Evolutionary conservation across 495 filamentous ascomycete species (phyloP).

Genomic region (Podospora appendiculata): DNA sequence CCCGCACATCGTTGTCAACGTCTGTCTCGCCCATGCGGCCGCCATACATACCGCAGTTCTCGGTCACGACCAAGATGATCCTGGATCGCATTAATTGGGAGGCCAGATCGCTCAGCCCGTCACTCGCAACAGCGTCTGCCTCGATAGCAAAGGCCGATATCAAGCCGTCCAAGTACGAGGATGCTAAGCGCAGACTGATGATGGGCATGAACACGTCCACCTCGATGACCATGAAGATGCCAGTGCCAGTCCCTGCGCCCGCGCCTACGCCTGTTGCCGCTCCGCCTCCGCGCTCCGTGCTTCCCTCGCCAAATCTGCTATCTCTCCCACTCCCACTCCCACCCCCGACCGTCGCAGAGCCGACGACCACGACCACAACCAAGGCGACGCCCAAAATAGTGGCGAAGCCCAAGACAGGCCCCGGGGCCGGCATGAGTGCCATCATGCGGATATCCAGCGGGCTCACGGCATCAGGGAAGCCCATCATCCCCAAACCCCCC

Average conservation of each 20-base stretch:
- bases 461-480: constrained; percentile 11
- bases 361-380: neutral
- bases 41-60: constrained; percentile 45
- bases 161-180: constrained; percentile 34
- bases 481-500: constrained; percentile 2
- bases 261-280: neutral
- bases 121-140: constrained; percentile 24
- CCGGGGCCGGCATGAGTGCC: constrained; percentile 15
- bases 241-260: neutral
- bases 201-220: constrained; percentile 41
- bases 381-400: no score
- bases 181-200: constrained; percentile 39
- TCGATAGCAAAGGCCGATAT: constrained; percentile 20
- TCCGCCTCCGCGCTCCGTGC: neutral
- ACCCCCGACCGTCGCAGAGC: neutral
- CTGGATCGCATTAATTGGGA: constrained; percentile 44
- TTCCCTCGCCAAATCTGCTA: neutral
- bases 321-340: neutral
- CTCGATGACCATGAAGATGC: constrained; percentile 37
- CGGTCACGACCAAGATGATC: constrained; percentile 49
- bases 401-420: neutral
- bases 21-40: constrained; percentile 18
- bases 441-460: constrained; percentile 23
- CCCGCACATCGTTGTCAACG: constrained; percentile 3
- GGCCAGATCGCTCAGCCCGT: constrained; percentile 25